Percentiles rank a stretch among this genome's conserved stretches.
Evolutionary conservation across 495 filamentous ascomycete species (phyloP).

Genomic region (Patellaria atrata): DNA sequence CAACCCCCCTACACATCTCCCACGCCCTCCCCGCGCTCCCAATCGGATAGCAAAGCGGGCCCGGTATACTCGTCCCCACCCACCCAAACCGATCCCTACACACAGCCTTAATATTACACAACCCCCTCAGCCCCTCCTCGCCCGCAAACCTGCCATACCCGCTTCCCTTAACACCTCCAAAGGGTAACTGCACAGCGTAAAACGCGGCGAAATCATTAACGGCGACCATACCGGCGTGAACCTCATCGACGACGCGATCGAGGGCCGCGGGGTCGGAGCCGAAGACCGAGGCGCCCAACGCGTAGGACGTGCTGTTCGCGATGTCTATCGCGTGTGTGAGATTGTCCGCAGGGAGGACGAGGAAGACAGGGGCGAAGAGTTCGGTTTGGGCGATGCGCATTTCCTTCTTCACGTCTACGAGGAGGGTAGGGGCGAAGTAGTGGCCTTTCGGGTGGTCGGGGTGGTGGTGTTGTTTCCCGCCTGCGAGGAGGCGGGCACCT

Average conservation of each 20-base stretch:
- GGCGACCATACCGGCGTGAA: constrained; percentile 77
- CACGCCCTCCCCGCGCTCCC: constrained; percentile 36
- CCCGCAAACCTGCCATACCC: constrained; percentile 92
- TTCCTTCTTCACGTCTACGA: constrained; percentile 55
- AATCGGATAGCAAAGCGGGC: constrained; percentile 51
- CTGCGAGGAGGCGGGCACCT: constrained; percentile 68
- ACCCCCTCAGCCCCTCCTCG: constrained; percentile 66
- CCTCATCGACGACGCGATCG: constrained; percentile 43
- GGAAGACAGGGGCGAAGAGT: constrained; percentile 82
- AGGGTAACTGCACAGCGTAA: constrained; percentile 86
- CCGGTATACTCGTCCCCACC: constrained; percentile 64
- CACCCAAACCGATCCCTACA: constrained; percentile 55
- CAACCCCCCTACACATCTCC: constrained; percentile 46
- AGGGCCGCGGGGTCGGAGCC: constrained; percentile 41
- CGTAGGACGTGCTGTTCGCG: constrained; percentile 26
- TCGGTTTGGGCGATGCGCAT: constrained; percentile 77
- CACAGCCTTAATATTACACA: constrained; percentile 79
- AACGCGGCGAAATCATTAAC: constrained; percentile 90
- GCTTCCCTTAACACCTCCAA: constrained; percentile 73
- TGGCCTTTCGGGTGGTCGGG: constrained; percentile 59
- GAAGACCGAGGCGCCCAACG: constrained; percentile 45
- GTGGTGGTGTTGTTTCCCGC: constrained; percentile 60
- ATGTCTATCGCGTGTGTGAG: constrained; percentile 28
- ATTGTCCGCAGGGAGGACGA: constrained; percentile 55
- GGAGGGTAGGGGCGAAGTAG: constrained; percentile 81